phyloP scores from a whole-genome alignment of 148 eudicot species.

The Rhododendron griersonianum region DNA sequence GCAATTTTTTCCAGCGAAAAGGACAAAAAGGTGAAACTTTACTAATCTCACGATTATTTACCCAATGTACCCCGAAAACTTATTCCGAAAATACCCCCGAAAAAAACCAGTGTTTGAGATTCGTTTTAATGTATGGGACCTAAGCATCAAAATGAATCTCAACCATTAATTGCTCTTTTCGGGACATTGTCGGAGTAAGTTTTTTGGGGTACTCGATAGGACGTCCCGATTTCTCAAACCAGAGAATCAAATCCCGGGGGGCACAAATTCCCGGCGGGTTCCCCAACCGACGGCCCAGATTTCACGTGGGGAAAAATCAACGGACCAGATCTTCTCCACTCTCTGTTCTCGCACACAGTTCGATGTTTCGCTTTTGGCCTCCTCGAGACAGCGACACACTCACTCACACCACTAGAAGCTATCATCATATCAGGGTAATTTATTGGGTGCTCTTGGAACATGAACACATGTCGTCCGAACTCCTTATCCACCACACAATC shows the following conservation, averaged over 20 bases:
- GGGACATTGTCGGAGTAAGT: no score
- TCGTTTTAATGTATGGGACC: rapidly evolving
- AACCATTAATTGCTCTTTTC: no score
- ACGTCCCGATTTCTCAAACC: neutral
- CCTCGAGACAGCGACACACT: slow-evolving; percentile 16
- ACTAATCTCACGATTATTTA: neutral
- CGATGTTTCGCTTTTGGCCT: slow-evolving; percentile 13
- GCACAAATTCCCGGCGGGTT: neutral
- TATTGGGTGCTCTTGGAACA: neutral
- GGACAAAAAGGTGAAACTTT: neutral
- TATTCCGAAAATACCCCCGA: no score
- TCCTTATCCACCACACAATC: no score
- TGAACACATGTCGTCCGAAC: neutral
- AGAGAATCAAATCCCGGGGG: neutral
- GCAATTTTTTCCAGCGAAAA: neutral
- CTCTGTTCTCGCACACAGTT: neutral
- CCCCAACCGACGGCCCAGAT: neutral
- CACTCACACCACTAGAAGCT: neutral
- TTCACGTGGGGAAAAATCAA: neutral
- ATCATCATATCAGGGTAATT: neutral
- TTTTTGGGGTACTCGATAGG: neutral
- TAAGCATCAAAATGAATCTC: no score
- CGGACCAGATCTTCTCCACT: slow-evolving; percentile 3
- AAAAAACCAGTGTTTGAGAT: no score
- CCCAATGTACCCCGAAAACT: no score